Evolutionary conservation across 1,284 basidiomycete genomes (phyloP), one percentile per base, ranked within the genome.

Genomic region (Ustilago cynodontis): DNA sequence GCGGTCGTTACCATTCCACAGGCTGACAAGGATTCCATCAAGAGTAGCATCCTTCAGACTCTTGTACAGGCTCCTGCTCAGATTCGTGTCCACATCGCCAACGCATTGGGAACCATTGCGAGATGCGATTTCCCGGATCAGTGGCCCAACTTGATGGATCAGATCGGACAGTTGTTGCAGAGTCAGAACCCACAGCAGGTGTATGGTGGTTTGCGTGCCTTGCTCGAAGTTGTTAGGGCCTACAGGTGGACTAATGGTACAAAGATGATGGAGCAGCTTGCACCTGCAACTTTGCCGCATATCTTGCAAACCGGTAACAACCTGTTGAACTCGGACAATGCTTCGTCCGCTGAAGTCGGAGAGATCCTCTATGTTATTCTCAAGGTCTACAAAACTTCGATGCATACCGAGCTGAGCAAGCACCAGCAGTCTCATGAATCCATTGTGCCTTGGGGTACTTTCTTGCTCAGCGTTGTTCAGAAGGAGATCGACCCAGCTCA

Each of bases 331-430:
- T 76, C 83, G 28, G 67, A 78, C 50, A 80, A 78, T 24, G 62
- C 70, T 14, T 66, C 77, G 2, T 75, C 78, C 18, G 47, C 74
- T 9, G 71, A 83, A 24, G 82, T 79, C 20, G 84, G 84, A 53
- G 74, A 79, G 72, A 77, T 85, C 37, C 49, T 86, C 50, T 84
- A 85, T 69, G 49, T 82, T 49, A 78, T 83, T 22, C 65, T 82
- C 72, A 86, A 86, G 65, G 56, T 77, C 52, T 86, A 85, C 81
- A 84, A 84, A 75, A 82, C 79, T 35, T 79, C 74, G 55, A 83
- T 86, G 69, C 68, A 78, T 35, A 57, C 74, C 31, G 75, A 80
- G 24, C 74, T 86, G 8, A 79, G 81, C 26, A 63, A 71, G 60
- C 81, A 84, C 56, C 83, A 82, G 62, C 84, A 84, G 60, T 71